Percentiles rank a stretch among this genome's conserved stretches.
Conservation (phyloP, 345 rosid genomes). For the Populus euphratica region DNA sequence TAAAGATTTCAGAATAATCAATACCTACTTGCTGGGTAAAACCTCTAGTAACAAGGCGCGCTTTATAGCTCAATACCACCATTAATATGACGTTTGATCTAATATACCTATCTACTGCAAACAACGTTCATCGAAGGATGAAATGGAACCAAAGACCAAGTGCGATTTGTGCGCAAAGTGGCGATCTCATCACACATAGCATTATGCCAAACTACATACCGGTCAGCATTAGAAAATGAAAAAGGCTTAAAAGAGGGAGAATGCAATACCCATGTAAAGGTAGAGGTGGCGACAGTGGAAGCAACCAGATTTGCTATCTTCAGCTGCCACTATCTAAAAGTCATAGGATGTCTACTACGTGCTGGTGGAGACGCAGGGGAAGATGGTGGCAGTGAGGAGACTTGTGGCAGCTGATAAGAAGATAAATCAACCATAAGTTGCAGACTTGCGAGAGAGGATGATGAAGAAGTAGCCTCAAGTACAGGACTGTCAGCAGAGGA, state of each 20-base stretch:
- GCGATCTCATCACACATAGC: not conserved
- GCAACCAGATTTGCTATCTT: too few species aligned
- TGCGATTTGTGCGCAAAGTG: rapidly evolving
- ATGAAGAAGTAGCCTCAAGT: too few species aligned
- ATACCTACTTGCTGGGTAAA: too few species aligned
- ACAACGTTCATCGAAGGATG: not conserved
- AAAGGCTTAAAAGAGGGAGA: not conserved
- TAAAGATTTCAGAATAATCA: too few species aligned
- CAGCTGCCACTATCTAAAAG: rapidly evolving
- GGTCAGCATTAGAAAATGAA: too few species aligned
- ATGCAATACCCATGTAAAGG: not conserved
- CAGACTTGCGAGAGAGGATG: rapidly evolving
- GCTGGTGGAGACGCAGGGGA: rapidly evolving
- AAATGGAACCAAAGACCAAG: not conserved
- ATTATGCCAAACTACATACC: not conserved
- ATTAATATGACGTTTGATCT: too few species aligned
- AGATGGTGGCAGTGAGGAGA: rapidly evolving
- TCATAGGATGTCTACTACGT: too few species aligned
- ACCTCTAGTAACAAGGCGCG: too few species aligned
- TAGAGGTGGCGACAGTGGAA: not conserved
- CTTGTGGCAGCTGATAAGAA: rapidly evolving
- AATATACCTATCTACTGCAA: not conserved
- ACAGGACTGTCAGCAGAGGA: rapidly evolving
- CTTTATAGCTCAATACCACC: too few species aligned
- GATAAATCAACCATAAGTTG: not conserved